Evolutionary conservation across 306 rosid genomes (phyloP), one percentile per base, ranked within the genome.

Genomic region (Urtica urens): DNA sequence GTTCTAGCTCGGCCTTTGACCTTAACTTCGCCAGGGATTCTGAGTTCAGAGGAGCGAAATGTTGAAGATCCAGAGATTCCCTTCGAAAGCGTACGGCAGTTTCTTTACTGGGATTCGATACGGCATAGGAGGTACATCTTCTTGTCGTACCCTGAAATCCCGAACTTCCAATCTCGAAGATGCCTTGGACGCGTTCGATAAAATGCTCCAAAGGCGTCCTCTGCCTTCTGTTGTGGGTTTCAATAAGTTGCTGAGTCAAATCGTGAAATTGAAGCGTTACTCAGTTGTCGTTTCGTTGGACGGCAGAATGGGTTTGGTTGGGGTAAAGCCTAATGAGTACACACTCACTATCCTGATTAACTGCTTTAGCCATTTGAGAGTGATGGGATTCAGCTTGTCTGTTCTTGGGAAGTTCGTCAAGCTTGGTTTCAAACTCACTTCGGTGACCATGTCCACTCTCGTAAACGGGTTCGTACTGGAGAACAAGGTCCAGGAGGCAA

Each of bases 181-280:
- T 16, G 15, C 21, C 33, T 52, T 38, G 18, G 58, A 1, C 8
- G 17, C 20, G 33, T 19, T 43, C 33, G 60, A 52, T 38, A 3
- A 1, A 1, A 57, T 69, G 73, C 42, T 70, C 47, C 56, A 1
- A 35, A 48, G 56, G 66, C 56, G 34, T 18, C 72, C 72, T 44
- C 23, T 74, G 48, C 80, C 80, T 15, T 60, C 63, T 19, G 61
- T 69, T 37, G 1, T 26, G 15, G 66, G 70, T 43, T 74, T 65
- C 23, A 69, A 60, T 56, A 43, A 60, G 29, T 25, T 65, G 23
- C 37, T 74, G 35, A 62, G 66, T n/a, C 49, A 23, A 16, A 46
- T 65, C 48, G 72, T 50, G 12, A 65, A 27, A 45, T 2, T 31
- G 43, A 57, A 33, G 28, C 43, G 45, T 4, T 57, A 33, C 34